Conservation (phyloP, 306 rosid species). For the Canavalia ensiformis region DNA sequence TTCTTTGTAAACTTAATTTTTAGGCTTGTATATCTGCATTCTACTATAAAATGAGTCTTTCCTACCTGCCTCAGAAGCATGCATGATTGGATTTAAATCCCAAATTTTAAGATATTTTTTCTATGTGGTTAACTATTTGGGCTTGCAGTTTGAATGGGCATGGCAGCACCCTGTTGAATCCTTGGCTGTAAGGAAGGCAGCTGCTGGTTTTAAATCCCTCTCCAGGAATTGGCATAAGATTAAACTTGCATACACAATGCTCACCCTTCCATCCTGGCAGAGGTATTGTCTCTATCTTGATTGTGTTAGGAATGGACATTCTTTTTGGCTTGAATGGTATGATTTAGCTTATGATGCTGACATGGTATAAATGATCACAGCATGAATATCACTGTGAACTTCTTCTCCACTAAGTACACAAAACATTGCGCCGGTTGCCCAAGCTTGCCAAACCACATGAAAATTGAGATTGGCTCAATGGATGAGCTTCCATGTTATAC, state of each 20-base stretch:
- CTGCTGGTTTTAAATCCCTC: constrained; percentile 81
- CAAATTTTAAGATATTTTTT: neutral
- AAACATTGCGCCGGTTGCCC: constrained; percentile 85
- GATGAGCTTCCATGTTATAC: constrained; percentile 87
- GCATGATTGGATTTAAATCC: constrained; percentile 14
- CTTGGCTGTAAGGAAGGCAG: constrained; percentile 89
- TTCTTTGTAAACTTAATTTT: constrained; percentile 19
- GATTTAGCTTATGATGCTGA: constrained; percentile 41
- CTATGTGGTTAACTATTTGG: constrained; percentile 36
- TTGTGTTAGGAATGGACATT: constrained; percentile 9
- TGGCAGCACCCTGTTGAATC: constrained; percentile 98
- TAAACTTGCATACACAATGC: constrained; percentile 97
- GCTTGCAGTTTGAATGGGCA: constrained; percentile 98
- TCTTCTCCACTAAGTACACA: constrained; percentile 81
- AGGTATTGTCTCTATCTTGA: constrained; percentile 57
- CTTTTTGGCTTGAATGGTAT: neutral
- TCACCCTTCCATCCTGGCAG: constrained; percentile 87
- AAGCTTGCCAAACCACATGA: constrained; percentile 78
- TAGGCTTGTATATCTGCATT: neutral
- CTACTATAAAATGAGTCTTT: constrained; percentile 10
- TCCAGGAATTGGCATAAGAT: constrained; percentile 90
- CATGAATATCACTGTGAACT: constrained; percentile 83
- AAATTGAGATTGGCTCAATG: constrained; percentile 66
- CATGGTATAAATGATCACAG: constrained; percentile 55
- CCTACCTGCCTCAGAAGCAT: constrained; percentile 8